Evolutionary conservation across 163 green algal species (phyloP).

Genomic region (Chlamydomonas reinhardtii): DNA sequence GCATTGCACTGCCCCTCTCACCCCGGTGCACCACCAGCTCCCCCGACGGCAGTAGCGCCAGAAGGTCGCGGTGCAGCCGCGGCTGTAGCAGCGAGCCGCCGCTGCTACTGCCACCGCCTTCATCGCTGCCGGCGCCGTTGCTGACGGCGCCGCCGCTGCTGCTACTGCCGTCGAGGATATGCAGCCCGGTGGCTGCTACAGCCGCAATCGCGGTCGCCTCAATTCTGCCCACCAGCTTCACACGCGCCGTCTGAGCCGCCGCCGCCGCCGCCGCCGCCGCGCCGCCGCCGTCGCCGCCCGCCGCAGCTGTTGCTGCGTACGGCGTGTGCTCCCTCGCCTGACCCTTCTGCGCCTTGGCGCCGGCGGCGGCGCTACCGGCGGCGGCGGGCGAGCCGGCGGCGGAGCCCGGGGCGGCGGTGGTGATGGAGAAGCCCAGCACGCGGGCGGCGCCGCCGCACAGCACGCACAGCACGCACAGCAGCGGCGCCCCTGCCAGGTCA

Average conservation of each 20-base stretch:
- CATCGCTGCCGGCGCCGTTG: background rate
- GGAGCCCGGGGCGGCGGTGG: background rate
- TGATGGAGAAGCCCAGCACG: conserved; percentile 48
- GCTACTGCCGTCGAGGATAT: background rate
- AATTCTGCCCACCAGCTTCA: background rate
- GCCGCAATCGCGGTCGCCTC: conserved; percentile 18
- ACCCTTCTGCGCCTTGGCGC: background rate
- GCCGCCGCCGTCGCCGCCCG: too few relatives aligned
- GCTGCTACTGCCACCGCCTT: background rate
- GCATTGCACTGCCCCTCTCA: too few relatives aligned
- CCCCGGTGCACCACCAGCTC: conserved; percentile 70
- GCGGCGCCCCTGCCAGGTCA: conserved; percentile 56
- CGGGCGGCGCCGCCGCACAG: background rate
- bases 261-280: background rate
- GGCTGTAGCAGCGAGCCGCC: too few relatives aligned
- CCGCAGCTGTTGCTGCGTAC: background rate
- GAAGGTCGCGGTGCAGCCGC: conserved; percentile 59
- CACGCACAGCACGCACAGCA: conserved; percentile 59
- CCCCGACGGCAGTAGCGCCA: conserved; percentile 67
- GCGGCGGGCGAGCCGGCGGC: background rate
- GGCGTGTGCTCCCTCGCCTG: background rate
- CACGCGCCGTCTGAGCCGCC: background rate
- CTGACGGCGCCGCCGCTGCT: background rate
- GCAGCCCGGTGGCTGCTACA: conserved; percentile 6
- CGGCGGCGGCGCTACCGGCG: background rate